These are phyloP conservation scores for Phycomyces nitens DNA, from an alignment of 192 early-diverging fungal genomes.

Conservation along the genomic window DNA sequence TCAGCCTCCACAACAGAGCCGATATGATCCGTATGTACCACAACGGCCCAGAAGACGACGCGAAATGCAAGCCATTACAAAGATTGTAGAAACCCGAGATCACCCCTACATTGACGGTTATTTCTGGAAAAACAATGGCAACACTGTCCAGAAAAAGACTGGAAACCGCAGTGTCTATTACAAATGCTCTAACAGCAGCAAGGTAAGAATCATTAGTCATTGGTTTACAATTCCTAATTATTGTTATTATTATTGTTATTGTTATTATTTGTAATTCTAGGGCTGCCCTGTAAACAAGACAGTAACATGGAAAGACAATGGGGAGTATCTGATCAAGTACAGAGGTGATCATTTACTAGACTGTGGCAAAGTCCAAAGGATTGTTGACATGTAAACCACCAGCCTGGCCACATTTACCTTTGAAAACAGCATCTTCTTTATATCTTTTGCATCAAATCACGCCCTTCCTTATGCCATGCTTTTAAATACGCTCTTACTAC, in stretches of 20 bases:
- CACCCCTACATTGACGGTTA: slow-evolving; percentile 44
- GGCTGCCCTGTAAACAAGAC: slow-evolving; percentile 53
- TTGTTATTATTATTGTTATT: slow-evolving; percentile 15
- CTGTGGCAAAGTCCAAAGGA: slow-evolving; percentile 46
- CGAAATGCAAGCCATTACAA: slow-evolving; percentile 58
- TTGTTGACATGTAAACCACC: slow-evolving; percentile 27
- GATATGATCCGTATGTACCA: slow-evolving; percentile 2
- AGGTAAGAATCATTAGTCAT: slow-evolving; percentile 32
- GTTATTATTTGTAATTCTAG: slow-evolving; percentile 3
- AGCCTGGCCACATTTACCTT: neutral
- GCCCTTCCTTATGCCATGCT: neutral
- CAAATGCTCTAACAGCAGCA: slow-evolving; percentile 55
- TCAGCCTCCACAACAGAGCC: neutral
- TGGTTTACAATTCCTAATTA: neutral
- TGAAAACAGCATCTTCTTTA: neutral
- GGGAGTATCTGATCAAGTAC: slow-evolving; percentile 53
- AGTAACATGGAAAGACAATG: slow-evolving; percentile 48
- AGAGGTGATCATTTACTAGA: slow-evolving; percentile 52
- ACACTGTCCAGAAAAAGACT: slow-evolving; percentile 56
- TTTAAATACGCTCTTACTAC: slow-evolving; percentile 3
- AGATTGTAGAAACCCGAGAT: slow-evolving; percentile 53
- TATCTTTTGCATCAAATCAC: slow-evolving; percentile 4
- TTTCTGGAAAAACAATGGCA: slow-evolving; percentile 61
- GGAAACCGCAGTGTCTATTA: slow-evolving; percentile 57
- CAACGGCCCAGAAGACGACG: slow-evolving; percentile 47